Conservation (phyloP, 2,329 filamentous ascomycete species). For the Ascochyta fabae region DNA sequence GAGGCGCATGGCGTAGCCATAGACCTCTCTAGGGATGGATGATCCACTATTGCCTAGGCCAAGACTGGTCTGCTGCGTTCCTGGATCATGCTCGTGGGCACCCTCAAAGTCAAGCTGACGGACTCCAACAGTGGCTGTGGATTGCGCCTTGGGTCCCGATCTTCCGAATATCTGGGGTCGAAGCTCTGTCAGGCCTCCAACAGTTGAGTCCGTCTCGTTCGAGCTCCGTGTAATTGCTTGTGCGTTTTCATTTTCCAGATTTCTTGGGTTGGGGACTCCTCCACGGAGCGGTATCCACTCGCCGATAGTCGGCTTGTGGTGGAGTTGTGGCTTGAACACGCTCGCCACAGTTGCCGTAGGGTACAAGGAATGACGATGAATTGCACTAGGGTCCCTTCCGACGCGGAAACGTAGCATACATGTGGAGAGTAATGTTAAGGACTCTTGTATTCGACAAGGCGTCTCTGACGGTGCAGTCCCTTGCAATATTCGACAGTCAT, state of each 20-base stretch:
- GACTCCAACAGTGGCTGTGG: constrained; percentile 3
- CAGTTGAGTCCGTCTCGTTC: neutral
- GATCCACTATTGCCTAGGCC: constrained; percentile 3
- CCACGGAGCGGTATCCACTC: constrained; percentile 1
- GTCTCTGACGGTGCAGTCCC: constrained; percentile 1
- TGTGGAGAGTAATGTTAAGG: neutral
- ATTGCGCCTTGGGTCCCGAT: constrained; percentile 5
- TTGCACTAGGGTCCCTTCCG: constrained; percentile 3
- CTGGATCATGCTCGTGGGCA: constrained; percentile 1
- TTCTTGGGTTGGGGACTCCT: neutral
- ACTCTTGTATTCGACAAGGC: neutral
- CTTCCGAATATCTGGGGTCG: constrained; percentile 12
- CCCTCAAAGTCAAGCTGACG: neutral
- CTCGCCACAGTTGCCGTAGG: constrained; percentile 17
- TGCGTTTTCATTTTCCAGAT: neutral
- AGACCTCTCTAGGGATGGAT: neutral
- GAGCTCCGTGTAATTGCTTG: neutral
- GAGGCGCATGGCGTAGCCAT: neutral
- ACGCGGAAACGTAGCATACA: constrained; percentile 4
- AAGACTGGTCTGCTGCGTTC: neutral
- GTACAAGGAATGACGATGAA: constrained; percentile 6
- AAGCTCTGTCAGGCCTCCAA: neutral
- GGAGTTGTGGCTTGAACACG: constrained; percentile 9
- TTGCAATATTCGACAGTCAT: neutral
- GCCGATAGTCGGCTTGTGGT: constrained; percentile 14